A percentile compares a stretch with the other conserved stretches of the same genome.
These are phyloP conservation scores for Zizania palustris DNA, from an alignment of 202 grass and related monocot species.

Conservation along the genomic window DNA sequence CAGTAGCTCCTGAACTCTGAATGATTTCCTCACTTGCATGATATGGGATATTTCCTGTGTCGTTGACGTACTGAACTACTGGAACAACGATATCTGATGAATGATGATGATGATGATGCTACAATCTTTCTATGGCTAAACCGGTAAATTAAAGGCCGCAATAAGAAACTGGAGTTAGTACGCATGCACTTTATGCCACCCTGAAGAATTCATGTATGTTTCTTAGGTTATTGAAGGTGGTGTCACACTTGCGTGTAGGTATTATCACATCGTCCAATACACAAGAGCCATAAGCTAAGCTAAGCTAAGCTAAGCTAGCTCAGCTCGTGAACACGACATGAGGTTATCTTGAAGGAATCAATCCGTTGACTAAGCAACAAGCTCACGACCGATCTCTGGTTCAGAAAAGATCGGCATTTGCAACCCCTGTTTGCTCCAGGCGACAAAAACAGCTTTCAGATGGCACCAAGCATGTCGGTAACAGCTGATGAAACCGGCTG, in stretches of 20 bases:
- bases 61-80: neutral
- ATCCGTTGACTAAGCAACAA: constrained; percentile 3
- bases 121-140: neutral
- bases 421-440: neutral
- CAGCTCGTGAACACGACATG: constrained; percentile 23
- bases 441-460: neutral
- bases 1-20: too few species aligned
- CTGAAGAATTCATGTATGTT: neutral
- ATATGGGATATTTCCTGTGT: neutral
- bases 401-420: constrained; percentile 22
- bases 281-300: constrained; percentile 4
- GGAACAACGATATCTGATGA: constrained; percentile 3
- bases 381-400: neutral
- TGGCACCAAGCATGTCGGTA: constrained; percentile 12
- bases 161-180: neutral
- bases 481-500: neutral
- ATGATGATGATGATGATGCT: neutral
- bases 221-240: neutral
- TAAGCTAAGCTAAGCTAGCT: neutral
- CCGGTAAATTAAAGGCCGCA: neutral
- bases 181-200: neutral
- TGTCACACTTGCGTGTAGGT: constrained; percentile 36
- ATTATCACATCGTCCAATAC: constrained; percentile 28
- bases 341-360: constrained; percentile 34
- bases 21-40: neutral